Base-by-base conservation (phyloP, 306 rosid genomes). In the Quercus cerris region DNA sequence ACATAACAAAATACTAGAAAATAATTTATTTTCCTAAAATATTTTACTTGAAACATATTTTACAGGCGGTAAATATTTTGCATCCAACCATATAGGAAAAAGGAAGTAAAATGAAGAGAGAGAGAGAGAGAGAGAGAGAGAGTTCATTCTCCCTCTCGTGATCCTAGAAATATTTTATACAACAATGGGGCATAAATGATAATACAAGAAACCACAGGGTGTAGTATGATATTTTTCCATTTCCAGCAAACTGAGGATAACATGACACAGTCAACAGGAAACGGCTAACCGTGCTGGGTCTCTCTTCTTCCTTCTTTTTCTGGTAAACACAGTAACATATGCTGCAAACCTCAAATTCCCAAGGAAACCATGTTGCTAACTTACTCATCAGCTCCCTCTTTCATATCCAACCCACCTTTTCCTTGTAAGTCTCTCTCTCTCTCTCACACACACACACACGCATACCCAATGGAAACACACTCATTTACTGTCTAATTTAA, bases 351-450 rank as follows among this genome's bases (percentile, higher is more conserved):
- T 59, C 74, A 35, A 52, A 38, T 25, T 15, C 19, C 28, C 7
- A 25, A 19, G 19, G 71, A 82, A 81, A 85, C 81, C 81, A 87
- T 88, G 90, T 51, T 82, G 56, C 59, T 86, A 23, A 18, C 71
- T 84, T 83, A 78, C 75, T 76, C 91, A 5, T 76, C 91, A 5
- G 35, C 80, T 41, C 82, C 77, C 38, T 83, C 84, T 54, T 67
- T 76, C 7, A 38, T 51, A 27, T 61, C 79, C 74, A 82, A 75
- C 73, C 82, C 83, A 2, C 64, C 90, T 76, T 58, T 86, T 75
- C 81, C 81, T 19, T 10, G 97, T 92, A 90, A 90, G 75, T 62
- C 70, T 85, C 78, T 66, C 81, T 81, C 76, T 80, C 69, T 70
- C 56, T 80, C 68, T 67, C 52, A 44, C n/a, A 0, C 2, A 5